Percentiles rank a stretch among this genome's conserved stretches.
Conservation (phyloP, 2,329 filamentous ascomycete genomes). For the Colletotrichum cuscutae region DNA sequence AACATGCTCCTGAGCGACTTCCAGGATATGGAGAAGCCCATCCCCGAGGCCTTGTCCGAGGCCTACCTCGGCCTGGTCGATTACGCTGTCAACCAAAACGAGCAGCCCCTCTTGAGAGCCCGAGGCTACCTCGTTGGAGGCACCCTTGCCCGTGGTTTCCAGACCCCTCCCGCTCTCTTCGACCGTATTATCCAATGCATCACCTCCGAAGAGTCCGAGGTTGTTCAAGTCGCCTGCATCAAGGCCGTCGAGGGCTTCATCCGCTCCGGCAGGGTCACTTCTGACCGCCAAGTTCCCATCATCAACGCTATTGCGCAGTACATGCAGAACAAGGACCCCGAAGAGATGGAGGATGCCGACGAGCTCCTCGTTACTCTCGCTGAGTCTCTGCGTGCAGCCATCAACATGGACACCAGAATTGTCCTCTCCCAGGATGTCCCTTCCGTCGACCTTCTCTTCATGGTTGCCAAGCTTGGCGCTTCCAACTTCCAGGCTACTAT, state of each 20-base stretch:
- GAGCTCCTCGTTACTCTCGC: conserved; percentile 92
- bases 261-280: conserved; percentile 59
- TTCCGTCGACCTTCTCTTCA: conserved; percentile 86
- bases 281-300: conserved; percentile 69
- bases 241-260: conserved; percentile 81
- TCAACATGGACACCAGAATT: conserved; percentile 80
- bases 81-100: conserved; percentile 74
- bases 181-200: conserved; percentile 81
- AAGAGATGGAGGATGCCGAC: conserved; percentile 87
- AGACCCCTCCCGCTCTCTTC: conserved; percentile 72
- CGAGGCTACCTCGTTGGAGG: conserved; percentile 90
- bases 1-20: conserved; percentile 88
- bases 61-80: conserved; percentile 85
- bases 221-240: conserved; percentile 92
- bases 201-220: conserved; percentile 79
- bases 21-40: conserved; percentile 77
- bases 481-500: conserved; percentile 91
- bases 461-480: conserved; percentile 87
- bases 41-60: conserved; percentile 75
- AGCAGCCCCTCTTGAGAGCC: conserved; percentile 83
- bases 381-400: conserved; percentile 85
- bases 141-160: conserved; percentile 76
- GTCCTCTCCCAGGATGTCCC: conserved; percentile 77
- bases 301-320: conserved; percentile 76
- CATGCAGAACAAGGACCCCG: conserved; percentile 81